A percentile compares a stretch with the other conserved stretches of the same genome.
These are phyloP conservation scores for Solanum commersonii DNA, from an alignment of 257 asterid genomes.

Conservation along the genomic window DNA sequence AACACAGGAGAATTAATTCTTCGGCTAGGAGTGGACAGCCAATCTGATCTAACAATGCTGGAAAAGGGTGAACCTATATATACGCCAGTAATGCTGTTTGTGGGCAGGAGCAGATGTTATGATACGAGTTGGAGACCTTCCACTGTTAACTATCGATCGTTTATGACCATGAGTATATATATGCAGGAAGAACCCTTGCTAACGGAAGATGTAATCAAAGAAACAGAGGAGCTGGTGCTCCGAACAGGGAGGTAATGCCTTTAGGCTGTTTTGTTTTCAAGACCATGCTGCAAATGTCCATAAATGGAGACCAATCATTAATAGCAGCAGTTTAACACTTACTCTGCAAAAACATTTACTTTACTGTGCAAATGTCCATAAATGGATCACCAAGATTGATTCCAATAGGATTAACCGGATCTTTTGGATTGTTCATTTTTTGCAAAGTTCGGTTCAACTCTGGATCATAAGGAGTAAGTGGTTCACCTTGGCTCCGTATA, in stretches of 20 bases:
- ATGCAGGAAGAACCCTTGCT: slow-evolving; percentile 83
- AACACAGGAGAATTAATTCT: slow-evolving; percentile 74
- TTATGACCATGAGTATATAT: slow-evolving; percentile 5
- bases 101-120: slow-evolving; percentile 10
- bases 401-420: too few relatives aligned
- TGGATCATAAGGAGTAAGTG: too few relatives aligned
- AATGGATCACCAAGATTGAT: too few relatives aligned
- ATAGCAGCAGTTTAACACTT: not conserved
- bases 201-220: slow-evolving; percentile 93
- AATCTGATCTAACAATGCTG: slow-evolving; percentile 67
- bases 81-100: slow-evolving; percentile 86
- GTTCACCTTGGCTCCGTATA: too few relatives aligned
- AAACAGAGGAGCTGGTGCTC: slow-evolving; percentile 94
- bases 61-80: slow-evolving; percentile 92
- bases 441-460: too few relatives aligned
- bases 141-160: slow-evolving; percentile 6
- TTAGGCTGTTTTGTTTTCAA: slow-evolving; percentile 4
- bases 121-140: not conserved
- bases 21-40: slow-evolving; percentile 80
- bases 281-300: slow-evolving; percentile 1
- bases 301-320: not conserved
- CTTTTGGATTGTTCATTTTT: too few relatives aligned
- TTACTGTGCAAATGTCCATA: too few relatives aligned
- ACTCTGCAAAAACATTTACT: not conserved
- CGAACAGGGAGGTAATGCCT: slow-evolving; percentile 77